phyloP scores from a whole-genome alignment of 2,329 filamentous ascomycete species.

The Exophiala bonariae region DNA sequence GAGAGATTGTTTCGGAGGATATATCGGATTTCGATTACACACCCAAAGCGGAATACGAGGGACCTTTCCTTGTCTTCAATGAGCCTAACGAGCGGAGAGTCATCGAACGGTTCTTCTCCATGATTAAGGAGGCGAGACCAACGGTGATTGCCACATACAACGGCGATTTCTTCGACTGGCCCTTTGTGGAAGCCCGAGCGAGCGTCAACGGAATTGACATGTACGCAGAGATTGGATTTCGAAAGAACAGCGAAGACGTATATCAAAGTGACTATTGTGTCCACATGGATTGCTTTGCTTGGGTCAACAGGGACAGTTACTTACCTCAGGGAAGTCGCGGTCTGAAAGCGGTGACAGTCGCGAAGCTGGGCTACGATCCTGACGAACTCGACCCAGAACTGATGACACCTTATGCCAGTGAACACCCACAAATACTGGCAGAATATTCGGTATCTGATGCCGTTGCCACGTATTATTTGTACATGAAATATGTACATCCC shows the following conservation, averaged over 20 bases:
- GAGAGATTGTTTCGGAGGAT: conserved; percentile 96
- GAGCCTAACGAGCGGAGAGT: conserved; percentile 88
- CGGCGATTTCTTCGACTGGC: conserved; percentile 99
- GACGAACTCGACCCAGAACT: conserved; percentile 96
- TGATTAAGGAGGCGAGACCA: conserved; percentile 90
- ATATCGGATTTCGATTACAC: conserved; percentile 98
- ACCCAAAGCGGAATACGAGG: conserved; percentile 91
- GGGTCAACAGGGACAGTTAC: conserved; percentile 98
- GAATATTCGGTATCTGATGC: conserved; percentile 99
- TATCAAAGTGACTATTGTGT: conserved; percentile 95
- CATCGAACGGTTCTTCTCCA: conserved; percentile 89
- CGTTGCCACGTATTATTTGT: conserved; percentile 96
- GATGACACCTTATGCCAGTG: conserved; percentile 86
- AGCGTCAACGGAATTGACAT: conserved; percentile 96
- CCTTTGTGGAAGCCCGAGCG: conserved; percentile 90
- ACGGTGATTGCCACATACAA: conserved; percentile 99
- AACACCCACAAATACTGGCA: conserved; percentile 88
- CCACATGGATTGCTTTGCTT: conserved; percentile 98
- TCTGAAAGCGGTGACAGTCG: conserved; percentile 94
- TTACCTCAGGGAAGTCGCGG: conserved; percentile 95
- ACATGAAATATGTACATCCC: conserved; percentile 99
- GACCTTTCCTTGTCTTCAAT: conserved; percentile 97
- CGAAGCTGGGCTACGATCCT: conserved; percentile 96
- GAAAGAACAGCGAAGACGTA: conserved; percentile 91
- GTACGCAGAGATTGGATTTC: conserved; percentile 98